Percentiles rank a stretch among this genome's conserved stretches.
phyloP scores from a whole-genome alignment of 2,329 filamentous ascomycete species.

The Colletotrichum brevisporum region DNA sequence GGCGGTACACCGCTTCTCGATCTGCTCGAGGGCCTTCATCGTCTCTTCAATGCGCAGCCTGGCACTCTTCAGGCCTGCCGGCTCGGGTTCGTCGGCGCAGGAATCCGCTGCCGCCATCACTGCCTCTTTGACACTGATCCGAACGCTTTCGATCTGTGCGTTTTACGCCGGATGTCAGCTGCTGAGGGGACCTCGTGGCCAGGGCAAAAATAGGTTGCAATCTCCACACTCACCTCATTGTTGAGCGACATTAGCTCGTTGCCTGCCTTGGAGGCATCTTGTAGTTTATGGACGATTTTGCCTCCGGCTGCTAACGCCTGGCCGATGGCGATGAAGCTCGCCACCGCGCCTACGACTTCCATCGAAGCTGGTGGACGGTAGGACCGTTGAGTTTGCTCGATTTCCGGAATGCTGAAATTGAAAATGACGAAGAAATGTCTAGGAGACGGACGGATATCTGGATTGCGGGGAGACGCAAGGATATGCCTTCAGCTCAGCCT shows the following conservation, averaged over 20 bases:
- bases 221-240: constrained; percentile 17
- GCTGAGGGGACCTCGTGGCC: too few relatives aligned
- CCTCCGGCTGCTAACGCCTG: constrained; percentile 15
- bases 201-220: too few relatives aligned
- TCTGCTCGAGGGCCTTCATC: background rate
- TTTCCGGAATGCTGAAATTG: background rate
- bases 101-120: background rate
- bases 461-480: background rate
- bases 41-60: background rate
- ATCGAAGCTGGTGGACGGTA: background rate
- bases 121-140: background rate
- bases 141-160: constrained; percentile 4
- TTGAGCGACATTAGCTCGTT: constrained; percentile 6
- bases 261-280: constrained; percentile 14
- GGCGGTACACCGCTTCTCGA: background rate
- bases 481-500: background rate
- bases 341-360: constrained; percentile 33
- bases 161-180: fast-evolving
- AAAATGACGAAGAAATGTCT: too few relatives aligned
- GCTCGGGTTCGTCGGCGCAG: background rate
- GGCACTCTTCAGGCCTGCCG: background rate
- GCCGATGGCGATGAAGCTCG: constrained; percentile 38
- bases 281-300: constrained; percentile 1
- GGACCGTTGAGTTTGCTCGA: background rate
- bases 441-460: background rate